These are phyloP conservation scores for Xylaria cubensis DNA, from an alignment of 495 filamentous ascomycete genomes.

Conservation along the genomic window DNA sequence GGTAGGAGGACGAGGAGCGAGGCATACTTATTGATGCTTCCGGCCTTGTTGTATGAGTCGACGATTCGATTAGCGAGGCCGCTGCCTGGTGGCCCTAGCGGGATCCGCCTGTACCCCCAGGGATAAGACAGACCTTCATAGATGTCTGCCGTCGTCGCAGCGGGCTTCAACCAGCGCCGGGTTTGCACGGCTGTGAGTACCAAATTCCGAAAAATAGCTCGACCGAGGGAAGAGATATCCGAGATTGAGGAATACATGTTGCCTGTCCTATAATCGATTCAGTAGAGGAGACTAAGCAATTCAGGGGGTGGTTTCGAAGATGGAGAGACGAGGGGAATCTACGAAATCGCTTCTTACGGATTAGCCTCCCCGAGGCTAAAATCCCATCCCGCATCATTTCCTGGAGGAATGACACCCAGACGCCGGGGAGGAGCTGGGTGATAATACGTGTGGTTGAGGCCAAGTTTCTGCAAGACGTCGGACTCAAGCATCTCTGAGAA, in stretches of 20 bases:
- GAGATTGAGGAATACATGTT: slow-evolving; percentile 61
- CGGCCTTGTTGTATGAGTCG: slow-evolving; percentile 60
- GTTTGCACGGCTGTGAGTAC: slow-evolving; percentile 55
- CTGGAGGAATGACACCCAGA: slow-evolving; percentile 45
- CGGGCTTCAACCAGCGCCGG: slow-evolving; percentile 64
- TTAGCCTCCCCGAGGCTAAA: slow-evolving; percentile 50
- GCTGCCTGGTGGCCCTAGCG: slow-evolving; percentile 39
- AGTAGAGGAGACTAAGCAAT: slow-evolving; percentile 29
- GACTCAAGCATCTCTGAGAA: slow-evolving; percentile 54
- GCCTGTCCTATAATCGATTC: slow-evolving; percentile 49
- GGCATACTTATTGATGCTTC: slow-evolving; percentile 57
- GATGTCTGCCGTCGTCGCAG: slow-evolving; percentile 54
- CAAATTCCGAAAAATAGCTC: slow-evolving; percentile 58
- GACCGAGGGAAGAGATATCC: slow-evolving; percentile 61
- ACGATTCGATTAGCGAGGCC: slow-evolving; percentile 50
- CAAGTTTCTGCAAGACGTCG: slow-evolving; percentile 53
- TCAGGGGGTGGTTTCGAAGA: background rate
- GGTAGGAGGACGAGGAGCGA: slow-evolving; percentile 57
- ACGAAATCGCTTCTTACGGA: slow-evolving; percentile 37
- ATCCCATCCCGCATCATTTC: slow-evolving; percentile 38
- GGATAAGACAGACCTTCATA: slow-evolving; percentile 58
- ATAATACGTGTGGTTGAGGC: slow-evolving; percentile 50
- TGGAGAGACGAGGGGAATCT: background rate
- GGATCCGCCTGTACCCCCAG: slow-evolving; percentile 61
- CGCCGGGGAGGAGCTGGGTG: slow-evolving; percentile 36